Conservation (phyloP, 2,329 filamentous ascomycete species). For the Trichoderma sp. region DNA sequence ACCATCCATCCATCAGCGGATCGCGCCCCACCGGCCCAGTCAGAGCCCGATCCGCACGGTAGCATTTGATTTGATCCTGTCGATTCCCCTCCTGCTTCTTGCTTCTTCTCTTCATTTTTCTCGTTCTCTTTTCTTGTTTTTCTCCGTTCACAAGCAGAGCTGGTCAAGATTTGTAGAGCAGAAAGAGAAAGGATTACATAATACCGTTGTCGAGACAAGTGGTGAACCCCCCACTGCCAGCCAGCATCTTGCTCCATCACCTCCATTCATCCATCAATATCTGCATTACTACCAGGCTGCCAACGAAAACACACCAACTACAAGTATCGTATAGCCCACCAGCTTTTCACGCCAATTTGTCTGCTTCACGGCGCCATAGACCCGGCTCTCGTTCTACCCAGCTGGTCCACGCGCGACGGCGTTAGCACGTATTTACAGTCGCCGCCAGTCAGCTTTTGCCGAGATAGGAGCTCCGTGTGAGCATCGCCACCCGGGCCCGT, state of each 20-base stretch:
- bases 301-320: neutral
- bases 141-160: neutral
- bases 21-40: constrained; percentile 20
- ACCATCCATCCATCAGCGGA: constrained; percentile 16
- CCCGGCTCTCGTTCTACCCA: neutral
- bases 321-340: neutral
- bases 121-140: neutral
- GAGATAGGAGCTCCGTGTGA: constrained; percentile 26
- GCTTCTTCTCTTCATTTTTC: neutral
- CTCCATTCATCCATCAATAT: neutral
- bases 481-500: constrained; percentile 26
- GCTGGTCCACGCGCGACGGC: constrained; percentile 13
- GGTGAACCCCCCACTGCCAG: neutral
- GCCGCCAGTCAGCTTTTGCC: constrained; percentile 27
- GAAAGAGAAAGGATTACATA: constrained; percentile 1
- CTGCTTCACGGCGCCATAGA: constrained; percentile 3
- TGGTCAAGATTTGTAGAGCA: neutral
- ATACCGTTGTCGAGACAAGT: neutral
- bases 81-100: neutral
- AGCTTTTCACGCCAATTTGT: neutral
- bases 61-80: neutral
- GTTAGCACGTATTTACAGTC: constrained; percentile 24
- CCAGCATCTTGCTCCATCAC: neutral
- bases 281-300: no score
- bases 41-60: constrained; percentile 18